Conservation (phyloP, 2,329 filamentous ascomycete genomes). For the Onygenales sp. region DNA sequence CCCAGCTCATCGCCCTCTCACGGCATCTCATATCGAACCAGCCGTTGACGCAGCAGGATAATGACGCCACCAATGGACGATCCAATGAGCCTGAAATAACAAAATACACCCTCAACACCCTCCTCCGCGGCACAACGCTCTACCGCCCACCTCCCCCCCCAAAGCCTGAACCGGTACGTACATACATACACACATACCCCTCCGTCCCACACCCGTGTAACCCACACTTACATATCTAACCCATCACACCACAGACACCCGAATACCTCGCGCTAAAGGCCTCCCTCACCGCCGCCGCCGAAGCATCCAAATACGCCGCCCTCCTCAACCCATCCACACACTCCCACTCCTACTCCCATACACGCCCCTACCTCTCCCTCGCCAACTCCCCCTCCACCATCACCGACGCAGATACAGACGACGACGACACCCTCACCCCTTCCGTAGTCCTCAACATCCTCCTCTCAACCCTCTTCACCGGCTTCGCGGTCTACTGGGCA, state of each 20-base stretch:
- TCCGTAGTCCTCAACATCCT: slow-evolving; percentile 79
- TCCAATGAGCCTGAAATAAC: not conserved
- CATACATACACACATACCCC: not conserved
- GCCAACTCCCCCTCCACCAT: slow-evolving; percentile 9
- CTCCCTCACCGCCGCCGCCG: slow-evolving; percentile 70
- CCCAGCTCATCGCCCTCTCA: slow-evolving; percentile 29
- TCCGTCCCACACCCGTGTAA: not conserved
- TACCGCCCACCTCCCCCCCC: slow-evolving; percentile 73
- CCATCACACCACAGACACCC: slow-evolving; percentile 45
- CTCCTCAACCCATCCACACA: slow-evolving; percentile 58
- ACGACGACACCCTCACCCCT: slow-evolving; percentile 27
- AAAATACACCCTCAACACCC: slow-evolving; percentile 18
- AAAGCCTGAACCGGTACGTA: slow-evolving; percentile 61
- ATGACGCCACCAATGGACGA: not conserved
- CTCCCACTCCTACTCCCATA: slow-evolving; percentile 22
- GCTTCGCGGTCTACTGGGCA: slow-evolving; percentile 37
- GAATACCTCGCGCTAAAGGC: slow-evolving; percentile 87
- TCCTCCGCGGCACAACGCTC: slow-evolving; percentile 62
- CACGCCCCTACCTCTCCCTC: slow-evolving; percentile 21
- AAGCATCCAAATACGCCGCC: slow-evolving; percentile 69
- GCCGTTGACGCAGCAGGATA: not conserved
- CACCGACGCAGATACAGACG: slow-evolving; percentile 23
- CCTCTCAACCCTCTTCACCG: slow-evolving; percentile 68
- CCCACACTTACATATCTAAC: slow-evolving; percentile 7
- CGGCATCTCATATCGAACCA: slow-evolving; percentile 15